Conservation (phyloP, 441 rosid genomes). For the Pelargonium myrrhifolium region DNA sequence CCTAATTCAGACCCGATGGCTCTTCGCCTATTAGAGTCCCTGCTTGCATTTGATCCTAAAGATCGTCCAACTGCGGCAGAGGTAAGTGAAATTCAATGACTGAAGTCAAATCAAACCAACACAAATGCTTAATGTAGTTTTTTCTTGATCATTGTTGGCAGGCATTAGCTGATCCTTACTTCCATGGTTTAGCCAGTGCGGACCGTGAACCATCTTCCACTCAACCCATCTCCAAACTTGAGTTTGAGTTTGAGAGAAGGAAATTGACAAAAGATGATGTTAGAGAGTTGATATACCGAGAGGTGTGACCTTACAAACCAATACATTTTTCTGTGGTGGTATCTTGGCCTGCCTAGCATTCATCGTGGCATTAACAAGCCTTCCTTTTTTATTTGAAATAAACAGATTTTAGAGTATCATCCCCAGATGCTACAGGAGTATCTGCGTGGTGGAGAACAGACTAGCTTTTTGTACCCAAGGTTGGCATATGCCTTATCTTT, state of each 20-base stretch:
- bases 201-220: constrained; percentile 80
- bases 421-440: constrained; percentile 97
- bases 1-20: constrained; percentile 86
- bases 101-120: background rate
- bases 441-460: constrained; percentile 90
- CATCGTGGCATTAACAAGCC: constrained; percentile 13
- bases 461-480: constrained; percentile 99
- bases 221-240: constrained; percentile 84
- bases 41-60: constrained; percentile 98
- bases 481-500: constrained; percentile 17
- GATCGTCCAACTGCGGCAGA: constrained; percentile 94
- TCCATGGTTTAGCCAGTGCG: constrained; percentile 68
- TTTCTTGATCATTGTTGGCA: too few relatives aligned
- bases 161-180: constrained; percentile 92
- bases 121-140: constrained; percentile 11
- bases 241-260: constrained; percentile 96
- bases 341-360: constrained; percentile 12
- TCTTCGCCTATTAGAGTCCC: constrained; percentile 60
- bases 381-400: constrained; percentile 20
- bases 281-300: constrained; percentile 89
- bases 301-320: constrained; percentile 41
- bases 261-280: constrained; percentile 90
- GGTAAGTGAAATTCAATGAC: constrained; percentile 28
- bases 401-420: constrained; percentile 92
- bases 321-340: constrained; percentile 11